phyloP scores from a whole-genome alignment of 2,329 filamentous ascomycete genomes.

The Xylariales sp. region DNA sequence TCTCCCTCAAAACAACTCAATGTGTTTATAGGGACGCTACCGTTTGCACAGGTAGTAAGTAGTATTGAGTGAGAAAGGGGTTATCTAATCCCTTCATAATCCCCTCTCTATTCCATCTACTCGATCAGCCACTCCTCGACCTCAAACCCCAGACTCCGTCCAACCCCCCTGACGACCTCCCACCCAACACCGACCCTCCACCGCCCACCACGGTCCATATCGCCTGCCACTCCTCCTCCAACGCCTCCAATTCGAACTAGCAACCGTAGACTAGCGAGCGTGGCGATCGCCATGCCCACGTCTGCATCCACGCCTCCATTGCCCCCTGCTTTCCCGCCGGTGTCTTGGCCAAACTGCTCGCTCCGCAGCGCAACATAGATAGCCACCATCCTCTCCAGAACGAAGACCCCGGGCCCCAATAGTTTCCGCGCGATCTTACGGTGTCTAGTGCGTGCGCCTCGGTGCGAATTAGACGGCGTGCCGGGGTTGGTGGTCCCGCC shows the following conservation, averaged over 20 bases:
- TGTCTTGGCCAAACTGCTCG: constrained; percentile 43
- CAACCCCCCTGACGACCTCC: constrained; percentile 69
- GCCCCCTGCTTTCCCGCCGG: constrained; percentile 24
- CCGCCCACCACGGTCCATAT: constrained; percentile 66
- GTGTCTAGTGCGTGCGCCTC: constrained; percentile 42
- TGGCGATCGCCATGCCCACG: constrained; percentile 63
- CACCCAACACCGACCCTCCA: constrained; percentile 77
- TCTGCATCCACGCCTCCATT: constrained; percentile 45
- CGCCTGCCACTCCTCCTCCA: constrained; percentile 55
- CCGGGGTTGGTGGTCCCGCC: constrained; percentile 31
- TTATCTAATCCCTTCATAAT: too few relatives aligned
- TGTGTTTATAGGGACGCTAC: too few relatives aligned
- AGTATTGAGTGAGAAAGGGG: too few relatives aligned
- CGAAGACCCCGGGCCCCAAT: constrained; percentile 71
- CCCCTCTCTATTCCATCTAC: too few relatives aligned
- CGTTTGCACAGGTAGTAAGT: too few relatives aligned
- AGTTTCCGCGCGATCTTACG: constrained; percentile 73
- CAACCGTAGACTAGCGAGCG: constrained; percentile 65
- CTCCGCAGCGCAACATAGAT: constrained; percentile 65
- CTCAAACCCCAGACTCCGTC: constrained; percentile 71
- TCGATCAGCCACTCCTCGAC: constrained; percentile 73
- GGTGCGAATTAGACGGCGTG: constrained; percentile 17
- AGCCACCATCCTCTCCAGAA: constrained; percentile 72
- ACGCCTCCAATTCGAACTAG: constrained; percentile 60
- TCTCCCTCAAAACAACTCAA: too few relatives aligned